phyloP scores from a whole-genome alignment of 2,329 filamentous ascomycete species.

The Remersonia thermophila region DNA sequence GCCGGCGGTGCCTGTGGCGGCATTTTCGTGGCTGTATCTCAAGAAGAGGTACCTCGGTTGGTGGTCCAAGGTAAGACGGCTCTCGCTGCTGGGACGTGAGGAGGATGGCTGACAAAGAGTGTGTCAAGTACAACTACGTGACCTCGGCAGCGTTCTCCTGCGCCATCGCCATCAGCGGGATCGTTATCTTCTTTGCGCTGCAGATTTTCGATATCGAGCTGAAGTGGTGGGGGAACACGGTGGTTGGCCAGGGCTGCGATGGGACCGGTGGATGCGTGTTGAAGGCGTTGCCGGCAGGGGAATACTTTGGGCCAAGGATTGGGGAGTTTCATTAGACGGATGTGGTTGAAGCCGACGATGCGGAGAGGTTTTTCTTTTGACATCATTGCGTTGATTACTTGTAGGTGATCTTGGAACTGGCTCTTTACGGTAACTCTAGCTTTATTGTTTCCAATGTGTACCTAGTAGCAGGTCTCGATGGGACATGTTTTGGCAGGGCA shows the following conservation, averaged over 20 bases:
- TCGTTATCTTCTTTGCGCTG: slow-evolving; percentile 39
- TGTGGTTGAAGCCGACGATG: too few species aligned
- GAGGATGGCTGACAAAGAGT: background rate
- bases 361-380: background rate
- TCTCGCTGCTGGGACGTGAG: background rate
- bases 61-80: slow-evolving; percentile 17
- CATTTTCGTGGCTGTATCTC: slow-evolving; percentile 30
- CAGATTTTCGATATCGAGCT: slow-evolving; percentile 27
- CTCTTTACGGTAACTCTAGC: too few species aligned
- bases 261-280: slow-evolving; percentile 6
- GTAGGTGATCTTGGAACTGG: background rate
- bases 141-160: slow-evolving; percentile 46
- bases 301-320: slow-evolving; percentile 15
- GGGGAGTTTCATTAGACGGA: slow-evolving; percentile 11
- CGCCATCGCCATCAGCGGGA: slow-evolving; percentile 43
- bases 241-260: slow-evolving; percentile 16
- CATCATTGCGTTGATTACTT: background rate
- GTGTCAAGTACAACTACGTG: slow-evolving; percentile 41
- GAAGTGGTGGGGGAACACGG: slow-evolving; percentile 38
- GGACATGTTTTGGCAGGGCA: too few species aligned
- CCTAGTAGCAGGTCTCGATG: too few species aligned
- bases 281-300: slow-evolving; percentile 19
- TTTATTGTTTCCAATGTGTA: too few species aligned
- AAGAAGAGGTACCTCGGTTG: slow-evolving; percentile 20
- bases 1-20: slow-evolving; percentile 31